Conservation (phyloP, 495 filamentous ascomycete species). For the Aspergillus wentii region DNA sequence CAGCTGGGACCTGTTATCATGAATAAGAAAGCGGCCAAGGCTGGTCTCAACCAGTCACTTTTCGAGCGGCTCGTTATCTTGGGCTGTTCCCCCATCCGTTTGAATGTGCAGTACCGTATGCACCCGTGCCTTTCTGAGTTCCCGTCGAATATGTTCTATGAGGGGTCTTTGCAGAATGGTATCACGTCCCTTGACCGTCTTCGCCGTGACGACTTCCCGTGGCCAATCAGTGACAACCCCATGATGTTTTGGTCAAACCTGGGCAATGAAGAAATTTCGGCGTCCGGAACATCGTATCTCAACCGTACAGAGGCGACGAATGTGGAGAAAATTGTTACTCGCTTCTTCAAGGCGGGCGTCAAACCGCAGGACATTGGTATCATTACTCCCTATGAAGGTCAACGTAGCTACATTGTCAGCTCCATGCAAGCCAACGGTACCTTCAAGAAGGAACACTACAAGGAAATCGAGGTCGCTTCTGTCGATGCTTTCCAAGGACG, state of each 20-base stretch:
- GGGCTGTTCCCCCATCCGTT: conserved; percentile 83
- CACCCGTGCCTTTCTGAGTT: conserved; percentile 97
- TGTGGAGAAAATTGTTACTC: conserved; percentile 95
- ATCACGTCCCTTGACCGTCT: conserved; percentile 86
- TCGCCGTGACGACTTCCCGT: conserved; percentile 94
- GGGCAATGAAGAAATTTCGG: conserved; percentile 96
- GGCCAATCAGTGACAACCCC: conserved; percentile 87
- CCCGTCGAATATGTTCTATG: conserved; percentile 99
- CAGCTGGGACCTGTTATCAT: conserved; percentile 98
- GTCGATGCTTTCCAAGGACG: conserved; percentile 98
- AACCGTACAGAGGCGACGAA: conserved; percentile 97
- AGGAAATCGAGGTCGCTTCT: conserved; percentile 97
- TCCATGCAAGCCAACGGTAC: conserved; percentile 97
- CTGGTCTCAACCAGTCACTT: conserved; percentile 92
- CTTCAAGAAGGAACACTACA: conserved; percentile 98
- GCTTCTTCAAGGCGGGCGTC: conserved; percentile 99
- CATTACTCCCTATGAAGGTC: conserved; percentile 97
- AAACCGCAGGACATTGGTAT: conserved; percentile 89
- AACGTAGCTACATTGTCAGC: conserved; percentile 96
- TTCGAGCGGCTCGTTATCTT: conserved; percentile 96
- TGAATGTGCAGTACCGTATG: conserved; percentile 99
- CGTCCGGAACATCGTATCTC: conserved; percentile 94
- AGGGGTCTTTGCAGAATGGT: conserved; percentile 94
- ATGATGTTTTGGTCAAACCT: conserved; percentile 99
- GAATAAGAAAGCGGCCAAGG: conserved; percentile 99